Conservation (phyloP, 192 early-diverging fungal species). For the Chytriomyces sp. region DNA sequence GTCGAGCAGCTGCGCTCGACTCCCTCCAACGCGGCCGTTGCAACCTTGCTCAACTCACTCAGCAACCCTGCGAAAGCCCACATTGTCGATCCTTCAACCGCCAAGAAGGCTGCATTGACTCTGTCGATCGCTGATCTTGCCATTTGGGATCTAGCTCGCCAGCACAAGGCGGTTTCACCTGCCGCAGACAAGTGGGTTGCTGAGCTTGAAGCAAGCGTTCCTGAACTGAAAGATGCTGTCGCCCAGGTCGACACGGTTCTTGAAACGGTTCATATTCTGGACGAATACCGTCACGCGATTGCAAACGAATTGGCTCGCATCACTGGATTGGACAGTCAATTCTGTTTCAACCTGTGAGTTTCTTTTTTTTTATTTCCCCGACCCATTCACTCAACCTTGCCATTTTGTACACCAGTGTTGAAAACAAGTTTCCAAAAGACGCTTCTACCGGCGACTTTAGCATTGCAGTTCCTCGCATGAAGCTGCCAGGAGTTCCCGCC, state of each 20-base stretch:
- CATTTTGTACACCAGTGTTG: background rate
- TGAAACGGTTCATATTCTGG: slow-evolving; percentile 22
- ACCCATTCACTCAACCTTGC: background rate
- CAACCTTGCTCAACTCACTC: background rate
- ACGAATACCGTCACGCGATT: slow-evolving; percentile 38
- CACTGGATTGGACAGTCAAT: slow-evolving; percentile 9
- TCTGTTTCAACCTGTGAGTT: slow-evolving; percentile 27
- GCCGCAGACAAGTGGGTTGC: slow-evolving; percentile 33
- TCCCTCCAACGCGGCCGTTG: background rate
- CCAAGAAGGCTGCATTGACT: background rate
- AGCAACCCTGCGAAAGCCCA: background rate
- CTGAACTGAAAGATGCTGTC: slow-evolving; percentile 25
- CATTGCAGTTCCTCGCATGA: slow-evolving; percentile 39
- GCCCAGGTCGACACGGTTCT: slow-evolving; percentile 14
- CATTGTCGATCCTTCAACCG: slow-evolving; percentile 7
- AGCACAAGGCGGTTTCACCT: background rate
- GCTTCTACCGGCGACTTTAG: slow-evolving; percentile 35
- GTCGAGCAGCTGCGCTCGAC: background rate
- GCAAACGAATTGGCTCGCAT: slow-evolving; percentile 21
- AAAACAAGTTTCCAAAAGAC: slow-evolving; percentile 40
- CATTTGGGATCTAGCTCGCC: slow-evolving; percentile 33
- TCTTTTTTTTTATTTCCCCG: background rate
- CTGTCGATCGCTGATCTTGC: slow-evolving; percentile 34
- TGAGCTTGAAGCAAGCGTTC: background rate
- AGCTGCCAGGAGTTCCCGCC: slow-evolving; percentile 33